phyloP scores from a whole-genome alignment of 106 monocot species.

The Agapanthus africanus region DNA sequence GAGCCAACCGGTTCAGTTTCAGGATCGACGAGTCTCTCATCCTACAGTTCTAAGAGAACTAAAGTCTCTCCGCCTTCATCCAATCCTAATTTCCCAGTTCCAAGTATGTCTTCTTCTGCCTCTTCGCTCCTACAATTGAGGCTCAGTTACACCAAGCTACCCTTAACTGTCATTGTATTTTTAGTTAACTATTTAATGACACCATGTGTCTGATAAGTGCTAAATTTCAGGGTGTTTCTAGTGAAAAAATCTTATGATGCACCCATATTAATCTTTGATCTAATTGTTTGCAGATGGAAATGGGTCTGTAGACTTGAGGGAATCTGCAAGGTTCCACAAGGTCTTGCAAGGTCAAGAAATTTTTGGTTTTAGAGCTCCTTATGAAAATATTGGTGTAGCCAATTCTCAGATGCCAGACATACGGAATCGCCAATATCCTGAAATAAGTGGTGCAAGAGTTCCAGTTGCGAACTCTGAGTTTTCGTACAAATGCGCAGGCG shows the following conservation, averaged over 20 bases:
- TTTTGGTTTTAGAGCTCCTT: constrained; percentile 37
- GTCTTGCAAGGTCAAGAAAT: constrained; percentile 98
- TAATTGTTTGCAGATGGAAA: constrained; percentile 68
- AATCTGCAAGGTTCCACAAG: constrained; percentile 64
- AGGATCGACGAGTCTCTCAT: constrained; percentile 20
- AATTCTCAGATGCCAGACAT: constrained; percentile 22
- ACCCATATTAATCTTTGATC: too few species aligned
- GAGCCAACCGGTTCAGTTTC: constrained; percentile 46
- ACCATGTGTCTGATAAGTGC: too few species aligned
- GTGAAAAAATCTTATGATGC: too few species aligned
- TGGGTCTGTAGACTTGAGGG: constrained; percentile 41
- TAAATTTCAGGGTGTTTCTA: too few species aligned
- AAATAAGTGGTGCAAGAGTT: constrained; percentile 35
- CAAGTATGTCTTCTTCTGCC: constrained; percentile 44
- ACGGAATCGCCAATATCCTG: constrained; percentile 28
- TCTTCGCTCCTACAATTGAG: too few species aligned
- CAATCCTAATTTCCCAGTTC: constrained; percentile 35
- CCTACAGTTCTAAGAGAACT: constrained; percentile 44
- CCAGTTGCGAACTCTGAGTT: constrained; percentile 31
- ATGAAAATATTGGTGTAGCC: constrained; percentile 24
- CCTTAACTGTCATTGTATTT: too few species aligned
- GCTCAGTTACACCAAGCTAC: too few species aligned
- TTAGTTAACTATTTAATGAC: too few species aligned
- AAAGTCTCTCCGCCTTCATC: constrained; percentile 25
- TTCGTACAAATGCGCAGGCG: constrained; percentile 52